These are phyloP conservation scores for Globisporangium carolinianum DNA, from an alignment of 352 stramenopile species.

Conservation along the genomic window DNA sequence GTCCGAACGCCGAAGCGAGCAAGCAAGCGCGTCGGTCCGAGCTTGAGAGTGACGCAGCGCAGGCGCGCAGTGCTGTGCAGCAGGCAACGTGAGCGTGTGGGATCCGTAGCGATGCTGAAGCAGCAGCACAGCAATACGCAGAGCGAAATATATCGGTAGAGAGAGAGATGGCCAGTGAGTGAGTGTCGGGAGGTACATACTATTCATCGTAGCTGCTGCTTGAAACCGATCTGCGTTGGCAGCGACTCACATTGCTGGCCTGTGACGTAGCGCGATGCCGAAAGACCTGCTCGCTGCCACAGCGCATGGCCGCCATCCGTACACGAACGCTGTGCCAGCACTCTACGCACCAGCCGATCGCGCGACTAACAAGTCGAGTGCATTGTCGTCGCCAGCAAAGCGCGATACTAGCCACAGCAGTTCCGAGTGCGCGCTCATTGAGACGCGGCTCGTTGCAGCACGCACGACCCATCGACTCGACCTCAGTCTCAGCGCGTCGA, in stretches of 20 bases:
- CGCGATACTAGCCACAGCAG: not conserved
- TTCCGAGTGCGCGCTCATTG: constrained; percentile 12
- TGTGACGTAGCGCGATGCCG: not conserved
- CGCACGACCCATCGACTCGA: constrained; percentile 13
- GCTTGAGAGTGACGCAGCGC: constrained; percentile 32
- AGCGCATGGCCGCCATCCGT: not conserved
- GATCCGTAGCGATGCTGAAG: no score
- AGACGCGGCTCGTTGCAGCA: constrained; percentile 22
- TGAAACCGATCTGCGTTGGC: not conserved
- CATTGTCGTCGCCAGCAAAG: not conserved
- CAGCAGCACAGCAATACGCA: no score
- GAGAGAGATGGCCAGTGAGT: not conserved
- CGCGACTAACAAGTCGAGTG: not conserved
- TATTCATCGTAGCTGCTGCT: not conserved
- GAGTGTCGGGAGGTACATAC: not conserved
- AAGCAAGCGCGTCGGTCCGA: constrained; percentile 37
- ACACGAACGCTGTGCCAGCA: not conserved
- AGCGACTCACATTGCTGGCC: not conserved
- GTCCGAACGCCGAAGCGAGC: constrained; percentile 21
- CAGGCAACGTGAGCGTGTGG: not conserved
- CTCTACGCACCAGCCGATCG: not conserved
- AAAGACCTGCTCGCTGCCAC: constrained; percentile 1
- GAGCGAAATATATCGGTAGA: not conserved
- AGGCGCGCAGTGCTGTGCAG: constrained; percentile 15
- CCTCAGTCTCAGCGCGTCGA: constrained; percentile 36